These are phyloP conservation scores for Phytopythium helicoides DNA, from an alignment of 352 stramenopile species.

Conservation along the genomic window DNA sequence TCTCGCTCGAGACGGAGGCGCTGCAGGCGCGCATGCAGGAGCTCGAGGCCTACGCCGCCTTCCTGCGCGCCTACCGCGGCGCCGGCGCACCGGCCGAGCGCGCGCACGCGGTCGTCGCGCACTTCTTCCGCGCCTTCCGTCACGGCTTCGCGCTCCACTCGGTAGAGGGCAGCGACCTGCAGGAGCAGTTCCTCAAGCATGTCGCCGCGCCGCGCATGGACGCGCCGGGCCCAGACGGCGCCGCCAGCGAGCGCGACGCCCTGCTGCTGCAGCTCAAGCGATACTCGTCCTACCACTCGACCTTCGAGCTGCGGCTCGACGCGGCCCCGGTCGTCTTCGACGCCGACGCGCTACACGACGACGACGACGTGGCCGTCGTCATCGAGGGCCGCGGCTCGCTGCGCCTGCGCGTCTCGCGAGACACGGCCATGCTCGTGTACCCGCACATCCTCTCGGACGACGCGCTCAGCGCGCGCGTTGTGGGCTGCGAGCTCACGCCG, in stretches of 20 bases:
- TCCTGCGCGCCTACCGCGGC: constrained; percentile 28
- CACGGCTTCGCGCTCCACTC: constrained; percentile 68
- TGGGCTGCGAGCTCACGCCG: constrained; percentile 61
- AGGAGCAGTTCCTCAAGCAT: constrained; percentile 56
- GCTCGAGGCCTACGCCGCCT: constrained; percentile 47
- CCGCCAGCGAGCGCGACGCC: constrained; percentile 33
- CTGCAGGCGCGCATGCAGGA: constrained; percentile 43
- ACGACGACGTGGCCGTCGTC: constrained; percentile 27
- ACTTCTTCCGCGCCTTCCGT: constrained; percentile 53
- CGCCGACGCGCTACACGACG: constrained; percentile 8
- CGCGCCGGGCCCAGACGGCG: constrained; percentile 3
- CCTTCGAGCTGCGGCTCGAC: constrained; percentile 33
- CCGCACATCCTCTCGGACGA: constrained; percentile 60
- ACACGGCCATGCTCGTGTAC: constrained; percentile 71
- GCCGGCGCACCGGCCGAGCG: constrained; percentile 10
- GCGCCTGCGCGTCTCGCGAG: constrained; percentile 54
- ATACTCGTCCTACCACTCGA: constrained; percentile 67
- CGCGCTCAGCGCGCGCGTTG: constrained; percentile 39
- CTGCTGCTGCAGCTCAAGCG: constrained; percentile 64
- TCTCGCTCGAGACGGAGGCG: constrained; percentile 58
- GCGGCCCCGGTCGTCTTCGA: constrained; percentile 23
- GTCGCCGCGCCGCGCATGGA: constrained; percentile 24
- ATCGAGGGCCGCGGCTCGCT: constrained; percentile 33
- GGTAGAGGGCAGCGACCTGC: constrained; percentile 45
- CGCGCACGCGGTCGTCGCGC: constrained; percentile 36